These are phyloP conservation scores for Xylaria cubensis DNA, from an alignment of 495 filamentous ascomycete species.

Conservation along the genomic window DNA sequence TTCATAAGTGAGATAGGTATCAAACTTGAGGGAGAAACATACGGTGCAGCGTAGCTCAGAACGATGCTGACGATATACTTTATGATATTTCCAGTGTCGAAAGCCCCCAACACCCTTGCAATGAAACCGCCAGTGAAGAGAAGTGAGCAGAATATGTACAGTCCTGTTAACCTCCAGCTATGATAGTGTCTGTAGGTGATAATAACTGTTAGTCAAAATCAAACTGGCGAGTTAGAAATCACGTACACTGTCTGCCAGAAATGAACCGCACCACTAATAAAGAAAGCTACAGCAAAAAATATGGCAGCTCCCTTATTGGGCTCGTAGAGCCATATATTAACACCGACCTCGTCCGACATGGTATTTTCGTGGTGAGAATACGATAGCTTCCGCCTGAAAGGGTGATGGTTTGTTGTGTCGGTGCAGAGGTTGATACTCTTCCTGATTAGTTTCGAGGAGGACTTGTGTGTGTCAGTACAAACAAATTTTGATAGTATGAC, in stretches of 20 bases:
- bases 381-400: too few relatives aligned
- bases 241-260: slow-evolving; percentile 68
- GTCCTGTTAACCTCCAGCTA: slow-evolving; percentile 49
- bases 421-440: not conserved
- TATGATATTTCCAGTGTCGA: slow-evolving; percentile 60
- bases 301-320: slow-evolving; percentile 76
- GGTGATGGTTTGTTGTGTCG: not conserved
- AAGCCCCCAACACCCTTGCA: slow-evolving; percentile 62
- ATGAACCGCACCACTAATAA: slow-evolving; percentile 63
- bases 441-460: not conserved
- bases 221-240: not conserved
- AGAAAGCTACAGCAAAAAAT: slow-evolving; percentile 70
- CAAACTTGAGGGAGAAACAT: slow-evolving; percentile 40
- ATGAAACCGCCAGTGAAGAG: slow-evolving; percentile 66
- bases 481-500: not conserved
- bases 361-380: not conserved
- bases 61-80: slow-evolving; percentile 67
- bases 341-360: slow-evolving; percentile 52
- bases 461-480: not conserved
- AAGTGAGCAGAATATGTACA: slow-evolving; percentile 47
- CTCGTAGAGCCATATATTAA: slow-evolving; percentile 73
- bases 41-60: slow-evolving; percentile 70
- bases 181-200: slow-evolving; percentile 57
- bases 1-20: not conserved
- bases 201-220: slow-evolving; percentile 49